Percentiles rank a stretch among this genome's conserved stretches.
These are phyloP conservation scores for Sporothrix mexicana DNA, from an alignment of 2,329 filamentous ascomycete species.

Conservation along the genomic window DNA sequence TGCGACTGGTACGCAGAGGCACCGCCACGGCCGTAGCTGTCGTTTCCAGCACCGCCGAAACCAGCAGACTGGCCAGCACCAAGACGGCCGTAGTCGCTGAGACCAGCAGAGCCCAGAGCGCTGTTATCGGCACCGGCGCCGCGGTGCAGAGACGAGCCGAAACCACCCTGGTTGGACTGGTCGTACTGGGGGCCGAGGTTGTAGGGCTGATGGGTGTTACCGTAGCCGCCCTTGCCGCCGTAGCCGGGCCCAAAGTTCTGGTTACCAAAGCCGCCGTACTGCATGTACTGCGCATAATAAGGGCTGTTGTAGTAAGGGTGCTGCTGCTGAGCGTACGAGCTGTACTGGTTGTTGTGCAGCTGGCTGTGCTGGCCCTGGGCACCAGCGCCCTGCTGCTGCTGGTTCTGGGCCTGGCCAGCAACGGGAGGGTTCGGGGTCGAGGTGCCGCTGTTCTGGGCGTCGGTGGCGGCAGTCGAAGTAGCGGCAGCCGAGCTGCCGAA, in stretches of 20 bases:
- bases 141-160: constrained; percentile 58
- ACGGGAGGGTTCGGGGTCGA: constrained; percentile 83
- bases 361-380: constrained; percentile 45
- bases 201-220: constrained; percentile 61
- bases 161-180: constrained; percentile 55
- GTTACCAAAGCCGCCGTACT: constrained; percentile 50
- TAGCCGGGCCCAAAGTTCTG: constrained; percentile 61
- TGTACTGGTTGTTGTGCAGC: constrained; percentile 41
- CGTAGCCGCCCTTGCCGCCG: constrained; percentile 61
- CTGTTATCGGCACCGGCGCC: constrained; percentile 54
- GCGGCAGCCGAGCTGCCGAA: constrained; percentile 55
- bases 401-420: constrained; percentile 51
- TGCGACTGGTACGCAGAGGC: constrained; percentile 62
- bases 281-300: constrained; percentile 66
- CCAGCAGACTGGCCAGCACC: constrained; percentile 57
- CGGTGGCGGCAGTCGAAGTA: constrained; percentile 52
- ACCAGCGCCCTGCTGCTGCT: constrained; percentile 43
- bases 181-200: constrained; percentile 64
- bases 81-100: constrained; percentile 61
- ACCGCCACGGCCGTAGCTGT: constrained; percentile 58
- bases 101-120: constrained; percentile 53
- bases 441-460: constrained; percentile 84
- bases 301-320: constrained; percentile 68
- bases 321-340: constrained; percentile 46
- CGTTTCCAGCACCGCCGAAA: constrained; percentile 55